A percentile compares a stretch with the other conserved stretches of the same genome.
Evolutionary conservation across 2,329 filamentous ascomycete genomes (phyloP).

Genomic region (Hysterium pulicare): DNA sequence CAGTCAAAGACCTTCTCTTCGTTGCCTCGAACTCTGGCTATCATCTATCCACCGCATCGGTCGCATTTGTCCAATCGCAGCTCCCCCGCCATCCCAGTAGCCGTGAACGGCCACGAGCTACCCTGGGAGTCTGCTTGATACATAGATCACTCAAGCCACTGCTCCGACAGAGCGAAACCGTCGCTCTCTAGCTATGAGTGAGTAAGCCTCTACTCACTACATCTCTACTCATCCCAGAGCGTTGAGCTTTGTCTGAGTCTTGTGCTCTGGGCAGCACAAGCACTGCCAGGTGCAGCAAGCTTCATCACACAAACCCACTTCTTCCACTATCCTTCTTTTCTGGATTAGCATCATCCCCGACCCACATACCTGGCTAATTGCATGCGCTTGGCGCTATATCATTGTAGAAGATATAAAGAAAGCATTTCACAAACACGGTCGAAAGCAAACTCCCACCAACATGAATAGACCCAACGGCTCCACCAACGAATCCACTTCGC

Average conservation of each 20-base stretch:
- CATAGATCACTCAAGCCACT: too few species aligned
- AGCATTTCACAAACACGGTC: constrained; percentile 29
- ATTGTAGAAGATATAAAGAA: constrained; percentile 29
- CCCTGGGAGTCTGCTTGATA: too few species aligned
- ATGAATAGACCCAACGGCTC: constrained; percentile 20
- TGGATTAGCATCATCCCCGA: neutral
- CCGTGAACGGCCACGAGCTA: neutral
- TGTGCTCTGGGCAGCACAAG: constrained; percentile 4
- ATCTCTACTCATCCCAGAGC: constrained; percentile 2
- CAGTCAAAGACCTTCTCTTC: constrained; percentile 3
- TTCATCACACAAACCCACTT: neutral
- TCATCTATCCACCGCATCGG: constrained; percentile 5
- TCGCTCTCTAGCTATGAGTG: constrained; percentile 4
- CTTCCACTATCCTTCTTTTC: constrained; percentile 2
- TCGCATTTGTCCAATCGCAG: constrained; percentile 6
- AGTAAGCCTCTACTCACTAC: constrained; percentile 8
- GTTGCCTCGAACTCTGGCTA: constrained; percentile 3
- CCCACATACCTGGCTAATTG: constrained; percentile 22
- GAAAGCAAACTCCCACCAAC: constrained; percentile 14
- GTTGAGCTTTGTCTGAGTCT: neutral
- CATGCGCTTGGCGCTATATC: constrained; percentile 16
- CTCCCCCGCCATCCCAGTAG: neutral
- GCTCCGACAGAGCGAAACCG: too few species aligned
- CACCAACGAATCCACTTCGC: constrained; percentile 26
- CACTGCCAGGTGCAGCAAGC: constrained; percentile 6